A percentile compares a stretch with the other conserved stretches of the same genome.
Conservation (phyloP, 2,329 filamentous ascomycete genomes). For the Clonostachys solani region DNA sequence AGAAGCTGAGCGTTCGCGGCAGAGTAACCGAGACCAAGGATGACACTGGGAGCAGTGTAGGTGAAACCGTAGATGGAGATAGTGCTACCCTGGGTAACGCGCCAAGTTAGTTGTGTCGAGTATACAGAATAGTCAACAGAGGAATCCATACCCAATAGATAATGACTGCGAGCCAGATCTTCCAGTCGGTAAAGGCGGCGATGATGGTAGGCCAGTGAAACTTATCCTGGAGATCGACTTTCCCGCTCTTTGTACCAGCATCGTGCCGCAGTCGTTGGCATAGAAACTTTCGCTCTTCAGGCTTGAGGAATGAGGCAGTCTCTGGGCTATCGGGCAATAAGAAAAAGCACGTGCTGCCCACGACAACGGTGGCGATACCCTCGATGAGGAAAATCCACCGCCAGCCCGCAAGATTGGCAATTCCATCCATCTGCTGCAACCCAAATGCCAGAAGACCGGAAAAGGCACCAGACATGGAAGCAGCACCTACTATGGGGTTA, state of each 20-base stretch:
- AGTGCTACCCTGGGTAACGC: neutral
- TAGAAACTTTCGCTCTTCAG: neutral
- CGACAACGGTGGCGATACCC: constrained; percentile 19
- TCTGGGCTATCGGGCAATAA: constrained; percentile 6
- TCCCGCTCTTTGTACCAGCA: neutral
- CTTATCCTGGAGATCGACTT: constrained; percentile 1
- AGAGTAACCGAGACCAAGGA: constrained; percentile 29
- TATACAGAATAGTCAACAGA: neutral
- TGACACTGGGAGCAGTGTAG: constrained; percentile 27
- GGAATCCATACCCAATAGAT: constrained; percentile 25
- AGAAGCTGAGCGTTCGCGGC: constrained; percentile 16
- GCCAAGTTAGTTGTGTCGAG: neutral
- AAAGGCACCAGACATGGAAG: constrained; percentile 13
- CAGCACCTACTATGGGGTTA: constrained; percentile 3
- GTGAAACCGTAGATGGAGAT: constrained; percentile 23
- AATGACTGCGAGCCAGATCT: constrained; percentile 28
- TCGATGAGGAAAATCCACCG: constrained; percentile 17
- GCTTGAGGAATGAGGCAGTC: neutral
- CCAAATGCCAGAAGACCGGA: constrained; percentile 13
- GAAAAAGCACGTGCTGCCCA: constrained; percentile 39
- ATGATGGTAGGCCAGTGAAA: constrained; percentile 3
- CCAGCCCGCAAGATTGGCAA: constrained; percentile 10
- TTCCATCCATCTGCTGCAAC: constrained; percentile 12
- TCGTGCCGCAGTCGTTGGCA: neutral
- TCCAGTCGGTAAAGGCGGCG: constrained; percentile 33